Evolutionary conservation across 805 yeast species (phyloP).

Genomic region (Isabelozyma gotoi): DNA sequence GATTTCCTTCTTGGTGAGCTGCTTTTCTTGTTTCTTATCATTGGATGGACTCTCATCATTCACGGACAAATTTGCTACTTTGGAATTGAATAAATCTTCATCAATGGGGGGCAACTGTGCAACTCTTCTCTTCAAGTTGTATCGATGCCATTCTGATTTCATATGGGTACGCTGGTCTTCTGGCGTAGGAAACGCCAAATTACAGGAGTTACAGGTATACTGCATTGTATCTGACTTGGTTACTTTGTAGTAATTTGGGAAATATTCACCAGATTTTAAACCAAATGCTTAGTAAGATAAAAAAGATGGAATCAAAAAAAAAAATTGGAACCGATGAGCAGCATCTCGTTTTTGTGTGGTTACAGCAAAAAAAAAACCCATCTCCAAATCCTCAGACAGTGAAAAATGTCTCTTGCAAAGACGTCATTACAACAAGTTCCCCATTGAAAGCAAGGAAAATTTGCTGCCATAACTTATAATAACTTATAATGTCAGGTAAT

Average conservation of each 20-base stretch:
- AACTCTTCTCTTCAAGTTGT: slow-evolving; percentile 90
- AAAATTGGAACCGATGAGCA: not conserved
- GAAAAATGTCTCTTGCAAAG: slow-evolving; percentile 6
- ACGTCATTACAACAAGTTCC: too few relatives aligned
- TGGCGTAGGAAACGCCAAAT: slow-evolving; percentile 75
- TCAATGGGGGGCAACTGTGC: slow-evolving; percentile 54
- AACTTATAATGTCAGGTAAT: not conserved
- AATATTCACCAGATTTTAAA: too few relatives aligned
- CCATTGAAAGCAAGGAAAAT: too few relatives aligned
- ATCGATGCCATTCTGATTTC: slow-evolving; percentile 98
- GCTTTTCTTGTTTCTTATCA: slow-evolving; percentile 20
- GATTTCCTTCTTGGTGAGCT: slow-evolving; percentile 48
- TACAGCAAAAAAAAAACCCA: not conserved
- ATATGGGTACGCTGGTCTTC: slow-evolving; percentile 88
- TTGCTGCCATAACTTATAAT: too few relatives aligned
- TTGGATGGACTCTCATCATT: slow-evolving; percentile 13
- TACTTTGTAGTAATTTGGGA: too few relatives aligned
- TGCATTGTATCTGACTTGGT: not conserved
- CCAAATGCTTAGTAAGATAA: not conserved
- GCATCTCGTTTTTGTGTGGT: not conserved
- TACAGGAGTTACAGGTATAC: slow-evolving; percentile 84
- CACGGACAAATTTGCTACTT: slow-evolving; percentile 19
- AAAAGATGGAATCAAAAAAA: not conserved
- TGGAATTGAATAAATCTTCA: slow-evolving; percentile 38
- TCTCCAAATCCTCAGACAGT: not conserved